phyloP scores from a whole-genome alignment of 73 alveolate species.

The Durusdinium trenchii region DNA sequence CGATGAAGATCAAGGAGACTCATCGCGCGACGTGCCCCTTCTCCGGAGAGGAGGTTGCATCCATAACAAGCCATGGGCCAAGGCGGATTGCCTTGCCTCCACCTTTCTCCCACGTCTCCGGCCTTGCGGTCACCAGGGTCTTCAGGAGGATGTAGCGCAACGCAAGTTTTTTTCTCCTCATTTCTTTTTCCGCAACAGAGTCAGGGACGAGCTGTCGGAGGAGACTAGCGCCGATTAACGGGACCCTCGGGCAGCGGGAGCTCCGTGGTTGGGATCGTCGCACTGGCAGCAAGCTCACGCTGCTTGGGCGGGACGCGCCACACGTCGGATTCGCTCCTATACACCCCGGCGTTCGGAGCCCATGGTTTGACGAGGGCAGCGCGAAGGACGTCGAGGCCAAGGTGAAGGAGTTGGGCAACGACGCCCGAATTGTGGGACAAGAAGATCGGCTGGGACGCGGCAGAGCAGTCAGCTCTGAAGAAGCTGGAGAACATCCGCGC shows the following conservation, averaged over 20 bases:
- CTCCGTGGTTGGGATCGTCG: too few relatives aligned
- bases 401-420: too few relatives aligned
- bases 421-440: too few relatives aligned
- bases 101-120: not conserved
- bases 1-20: not conserved
- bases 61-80: not conserved
- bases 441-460: too few relatives aligned
- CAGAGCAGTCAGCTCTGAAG: too few relatives aligned
- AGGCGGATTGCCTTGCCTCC: conserved; percentile 1
- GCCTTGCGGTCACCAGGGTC: not conserved
- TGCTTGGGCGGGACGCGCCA: too few relatives aligned
- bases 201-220: not conserved
- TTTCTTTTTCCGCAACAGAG: not conserved
- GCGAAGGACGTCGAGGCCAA: too few relatives aligned
- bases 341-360: too few relatives aligned
- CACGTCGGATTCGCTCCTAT: too few relatives aligned
- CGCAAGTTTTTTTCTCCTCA: not conserved
- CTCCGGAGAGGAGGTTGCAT: not conserved
- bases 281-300: too few relatives aligned
- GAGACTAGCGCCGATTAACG: not conserved
- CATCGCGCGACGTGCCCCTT: not conserved
- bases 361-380: too few relatives aligned
- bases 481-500: too few relatives aligned
- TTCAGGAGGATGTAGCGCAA: not conserved
- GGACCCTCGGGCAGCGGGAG: not conserved